These are phyloP conservation scores for Penicillium cataractarum DNA, from an alignment of 495 filamentous ascomycete genomes.

Conservation along the genomic window DNA sequence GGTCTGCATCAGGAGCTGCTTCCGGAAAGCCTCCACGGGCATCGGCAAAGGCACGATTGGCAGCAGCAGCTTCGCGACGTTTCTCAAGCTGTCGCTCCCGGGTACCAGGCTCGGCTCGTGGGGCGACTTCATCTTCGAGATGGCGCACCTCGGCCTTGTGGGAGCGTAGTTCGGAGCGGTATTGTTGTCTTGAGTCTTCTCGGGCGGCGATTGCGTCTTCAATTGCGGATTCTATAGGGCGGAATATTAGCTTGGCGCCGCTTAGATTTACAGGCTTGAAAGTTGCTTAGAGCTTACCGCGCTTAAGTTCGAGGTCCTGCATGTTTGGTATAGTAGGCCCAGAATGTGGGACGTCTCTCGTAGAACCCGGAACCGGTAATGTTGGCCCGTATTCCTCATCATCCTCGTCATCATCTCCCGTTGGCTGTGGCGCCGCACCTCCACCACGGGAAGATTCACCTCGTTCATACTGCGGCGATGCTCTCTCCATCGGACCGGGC, in stretches of 20 bases:
- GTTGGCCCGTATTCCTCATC: constrained; percentile 74
- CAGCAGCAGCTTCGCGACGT: constrained; percentile 58
- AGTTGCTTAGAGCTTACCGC: constrained; percentile 47
- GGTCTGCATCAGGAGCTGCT: constrained; percentile 44
- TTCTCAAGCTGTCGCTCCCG: constrained; percentile 88
- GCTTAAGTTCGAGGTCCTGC: constrained; percentile 72
- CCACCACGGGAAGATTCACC: constrained; percentile 15
- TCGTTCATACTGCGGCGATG: constrained; percentile 34
- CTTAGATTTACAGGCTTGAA: neutral
- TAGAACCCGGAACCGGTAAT: constrained; percentile 50
- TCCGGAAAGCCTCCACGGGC: constrained; percentile 48
- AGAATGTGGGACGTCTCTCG: constrained; percentile 33
- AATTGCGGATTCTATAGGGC: constrained; percentile 48
- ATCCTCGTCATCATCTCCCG: constrained; percentile 49
- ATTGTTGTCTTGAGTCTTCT: constrained; percentile 59
- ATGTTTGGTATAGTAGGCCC: constrained; percentile 77
- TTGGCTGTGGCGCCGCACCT: constrained; percentile 16
- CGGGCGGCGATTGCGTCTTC: constrained; percentile 58
- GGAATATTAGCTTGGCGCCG: neutral
- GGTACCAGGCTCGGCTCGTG: constrained; percentile 83
- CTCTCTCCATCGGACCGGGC: constrained; percentile 13
- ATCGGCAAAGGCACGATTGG: constrained; percentile 52
- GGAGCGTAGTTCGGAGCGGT: constrained; percentile 58
- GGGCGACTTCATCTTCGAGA: constrained; percentile 71
- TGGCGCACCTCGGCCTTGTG: constrained; percentile 39